Evolutionary conservation across 345 rosid species (phyloP).

Genomic region (Geranium brycei): DNA sequence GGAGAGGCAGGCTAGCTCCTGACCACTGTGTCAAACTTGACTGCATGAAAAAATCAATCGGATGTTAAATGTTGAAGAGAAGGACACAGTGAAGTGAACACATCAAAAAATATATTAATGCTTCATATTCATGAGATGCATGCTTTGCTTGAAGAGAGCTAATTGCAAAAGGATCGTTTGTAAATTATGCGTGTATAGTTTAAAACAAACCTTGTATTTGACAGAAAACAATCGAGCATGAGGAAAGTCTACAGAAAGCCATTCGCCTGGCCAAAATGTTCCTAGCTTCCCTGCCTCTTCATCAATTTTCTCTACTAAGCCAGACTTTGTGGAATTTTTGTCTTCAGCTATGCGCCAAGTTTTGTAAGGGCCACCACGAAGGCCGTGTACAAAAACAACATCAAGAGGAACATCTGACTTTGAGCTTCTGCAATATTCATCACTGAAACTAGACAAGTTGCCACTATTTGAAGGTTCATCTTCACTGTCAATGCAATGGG

Average conservation of each 20-base stretch:
- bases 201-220: constrained; percentile 72
- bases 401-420: constrained; percentile 38
- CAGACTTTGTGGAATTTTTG: constrained; percentile 82
- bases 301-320: constrained; percentile 92
- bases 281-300: constrained; percentile 96
- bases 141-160: too few species aligned
- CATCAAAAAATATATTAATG: too few species aligned
- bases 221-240: constrained; percentile 76
- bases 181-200: too few species aligned
- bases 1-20: constrained; percentile 93
- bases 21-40: constrained; percentile 89
- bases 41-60: constrained; percentile 39
- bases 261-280: constrained; percentile 97
- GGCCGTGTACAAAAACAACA: constrained; percentile 85
- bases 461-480: constrained; percentile 17
- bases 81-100: neutral
- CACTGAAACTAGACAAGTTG: constrained; percentile 20
- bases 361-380: constrained; percentile 92
- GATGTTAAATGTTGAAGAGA: neutral
- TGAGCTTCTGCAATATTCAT: constrained; percentile 19
- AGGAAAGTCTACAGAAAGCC: constrained; percentile 86
- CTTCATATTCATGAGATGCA: too few species aligned
- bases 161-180: neutral
- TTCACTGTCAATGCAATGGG: constrained; percentile 17
- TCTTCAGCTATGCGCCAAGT: constrained; percentile 90